These are phyloP conservation scores for Volvox carteri DNA, from an alignment of 163 green algal genomes.

Conservation along the genomic window DNA sequence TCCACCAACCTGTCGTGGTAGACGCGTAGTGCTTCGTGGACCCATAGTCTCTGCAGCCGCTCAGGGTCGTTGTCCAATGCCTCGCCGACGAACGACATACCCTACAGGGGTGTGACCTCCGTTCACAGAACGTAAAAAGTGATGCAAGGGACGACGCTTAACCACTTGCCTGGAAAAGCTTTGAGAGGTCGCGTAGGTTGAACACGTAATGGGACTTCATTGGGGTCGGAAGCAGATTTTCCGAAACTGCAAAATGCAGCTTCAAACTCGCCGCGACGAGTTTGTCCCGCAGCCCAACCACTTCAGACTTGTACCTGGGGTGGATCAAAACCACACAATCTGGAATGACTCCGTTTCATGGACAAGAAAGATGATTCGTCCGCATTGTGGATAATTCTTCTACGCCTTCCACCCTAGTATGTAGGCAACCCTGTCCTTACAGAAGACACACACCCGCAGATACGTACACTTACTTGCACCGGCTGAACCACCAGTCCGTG, in stretches of 20 bases:
- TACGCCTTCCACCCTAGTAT: no score
- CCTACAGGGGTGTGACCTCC: no score
- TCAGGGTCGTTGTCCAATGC: slow-evolving; percentile 57
- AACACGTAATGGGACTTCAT: slow-evolving; percentile 79
- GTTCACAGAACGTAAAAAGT: no score
- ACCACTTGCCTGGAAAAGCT: slow-evolving; percentile 62
- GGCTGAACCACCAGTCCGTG: slow-evolving; percentile 69
- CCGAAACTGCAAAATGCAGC: slow-evolving; percentile 56
- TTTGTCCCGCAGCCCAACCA: slow-evolving; percentile 46
- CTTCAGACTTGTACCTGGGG: slow-evolving; percentile 50
- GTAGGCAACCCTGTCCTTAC: no score
- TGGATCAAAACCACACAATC: no score
- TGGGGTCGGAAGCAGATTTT: slow-evolving; percentile 71
- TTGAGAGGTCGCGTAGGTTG: slow-evolving; percentile 75
- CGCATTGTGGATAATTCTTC: no score
- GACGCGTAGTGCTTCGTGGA: slow-evolving; percentile 78
- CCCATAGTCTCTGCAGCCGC: slow-evolving; percentile 74
- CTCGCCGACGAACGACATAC: slow-evolving; percentile 64
- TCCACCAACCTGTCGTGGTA: slow-evolving; percentile 81
- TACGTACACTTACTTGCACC: slow-evolving; percentile 56
- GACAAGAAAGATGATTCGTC: no score
- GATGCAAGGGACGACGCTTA: background rate
- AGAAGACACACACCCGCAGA: background rate
- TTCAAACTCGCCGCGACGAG: slow-evolving; percentile 71
- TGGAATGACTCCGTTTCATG: no score